phyloP scores from a whole-genome alignment of 108 stramenopile genomes.

The Craspedostauros australis region DNA sequence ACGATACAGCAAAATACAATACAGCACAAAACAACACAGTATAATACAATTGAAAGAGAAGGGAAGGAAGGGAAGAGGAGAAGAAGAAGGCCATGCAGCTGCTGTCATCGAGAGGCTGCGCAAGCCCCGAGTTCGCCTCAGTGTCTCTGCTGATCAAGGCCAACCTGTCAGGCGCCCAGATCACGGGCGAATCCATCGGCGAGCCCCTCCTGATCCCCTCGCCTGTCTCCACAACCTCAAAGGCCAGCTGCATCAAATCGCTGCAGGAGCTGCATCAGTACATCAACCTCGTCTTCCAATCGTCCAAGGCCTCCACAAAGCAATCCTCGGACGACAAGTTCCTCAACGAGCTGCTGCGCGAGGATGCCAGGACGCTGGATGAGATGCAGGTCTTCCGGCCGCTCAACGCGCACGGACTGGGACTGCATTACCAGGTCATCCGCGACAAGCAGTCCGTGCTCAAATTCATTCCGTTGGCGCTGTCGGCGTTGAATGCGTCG shows the following conservation, averaged over 20 bases:
- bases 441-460: conserved; percentile 9
- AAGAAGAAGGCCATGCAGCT: no score
- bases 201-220: conserved; percentile 30
- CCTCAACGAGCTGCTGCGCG: conserved; percentile 9
- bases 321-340: not conserved
- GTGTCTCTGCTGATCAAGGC: conserved; percentile 20
- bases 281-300: conserved; percentile 12
- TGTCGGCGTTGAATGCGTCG: conserved; percentile 8
- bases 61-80: no score
- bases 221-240: conserved; percentile 18
- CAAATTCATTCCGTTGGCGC: conserved; percentile 11
- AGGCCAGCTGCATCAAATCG: conserved; percentile 6
- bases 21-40: no score
- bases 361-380: conserved; percentile 17
- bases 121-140: conserved; percentile 36
- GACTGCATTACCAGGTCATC: conserved; percentile 27
- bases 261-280: conserved; percentile 30
- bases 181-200: conserved; percentile 9
- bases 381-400: conserved; percentile 35
- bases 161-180: conserved; percentile 9
- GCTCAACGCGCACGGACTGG: conserved; percentile 25
- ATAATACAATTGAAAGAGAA: no score
- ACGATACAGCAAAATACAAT: no score
- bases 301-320: conserved; percentile 4
- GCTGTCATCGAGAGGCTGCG: conserved; percentile 18